Percentiles rank a stretch among this genome's conserved stretches.
These are phyloP conservation scores for Henckelia pumila DNA, from an alignment of 257 asterid genomes.

Conservation along the genomic window DNA sequence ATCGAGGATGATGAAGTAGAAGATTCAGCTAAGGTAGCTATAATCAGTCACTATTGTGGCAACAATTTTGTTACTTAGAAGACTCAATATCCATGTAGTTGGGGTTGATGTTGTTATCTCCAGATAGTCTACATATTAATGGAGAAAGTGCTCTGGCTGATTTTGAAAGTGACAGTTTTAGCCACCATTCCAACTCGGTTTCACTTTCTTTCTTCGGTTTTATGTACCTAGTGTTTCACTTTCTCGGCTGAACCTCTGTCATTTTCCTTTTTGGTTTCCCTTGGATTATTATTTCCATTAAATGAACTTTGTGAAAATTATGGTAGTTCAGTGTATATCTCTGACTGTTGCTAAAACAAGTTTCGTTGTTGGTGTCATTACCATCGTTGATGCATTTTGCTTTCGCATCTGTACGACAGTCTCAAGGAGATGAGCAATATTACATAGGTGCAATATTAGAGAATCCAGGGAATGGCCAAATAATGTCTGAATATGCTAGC, in stretches of 20 bases:
- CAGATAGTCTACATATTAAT: neutral
- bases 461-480: constrained; percentile 68
- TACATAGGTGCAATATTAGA: constrained; percentile 54
- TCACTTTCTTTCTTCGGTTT: neutral
- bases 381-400: neutral
- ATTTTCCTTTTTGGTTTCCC: neutral
- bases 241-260: neutral
- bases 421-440: constrained; percentile 67
- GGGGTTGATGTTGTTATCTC: neutral
- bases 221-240: neutral
- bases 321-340: neutral
- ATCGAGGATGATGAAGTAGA: constrained; percentile 41
- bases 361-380: neutral
- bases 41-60: neutral
- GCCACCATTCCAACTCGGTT: neutral
- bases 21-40: constrained; percentile 17
- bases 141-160: neutral
- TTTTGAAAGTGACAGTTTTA: neutral
- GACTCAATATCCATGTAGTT: neutral
- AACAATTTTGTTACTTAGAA: neutral
- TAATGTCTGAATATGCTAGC: constrained; percentile 53
- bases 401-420: constrained; percentile 37
- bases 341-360: neutral
- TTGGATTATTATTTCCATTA: neutral
- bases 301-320: neutral